Evolutionary conservation across 345 rosid species (phyloP).

Genomic region (Eutrema yunnanense): DNA sequence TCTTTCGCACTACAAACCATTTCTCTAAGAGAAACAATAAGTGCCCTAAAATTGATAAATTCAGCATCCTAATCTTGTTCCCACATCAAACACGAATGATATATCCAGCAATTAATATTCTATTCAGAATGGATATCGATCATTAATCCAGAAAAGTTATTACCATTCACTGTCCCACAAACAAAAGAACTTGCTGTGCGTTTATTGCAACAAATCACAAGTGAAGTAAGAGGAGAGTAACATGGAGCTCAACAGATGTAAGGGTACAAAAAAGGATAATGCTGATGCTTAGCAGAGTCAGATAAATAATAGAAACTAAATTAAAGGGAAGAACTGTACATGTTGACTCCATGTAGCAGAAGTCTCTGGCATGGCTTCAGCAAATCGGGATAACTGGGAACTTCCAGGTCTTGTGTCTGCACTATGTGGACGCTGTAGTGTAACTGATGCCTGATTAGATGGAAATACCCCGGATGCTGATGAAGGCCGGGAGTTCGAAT

Average conservation of each 20-base stretch:
- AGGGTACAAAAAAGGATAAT: not conserved
- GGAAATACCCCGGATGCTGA: slow-evolving; percentile 87
- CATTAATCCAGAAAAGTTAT: not conserved
- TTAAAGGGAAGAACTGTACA: slow-evolving; percentile 33
- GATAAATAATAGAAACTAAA: not conserved
- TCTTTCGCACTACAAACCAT: not conserved
- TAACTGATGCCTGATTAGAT: slow-evolving; percentile 60
- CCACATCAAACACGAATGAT: not conserved
- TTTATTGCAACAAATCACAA: slow-evolving; percentile 3
- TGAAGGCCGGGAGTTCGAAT: slow-evolving; percentile 85
- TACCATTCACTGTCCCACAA: not conserved
- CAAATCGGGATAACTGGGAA: slow-evolving; percentile 97
- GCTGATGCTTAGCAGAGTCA: not conserved
- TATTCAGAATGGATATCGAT: not conserved
- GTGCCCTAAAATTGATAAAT: not conserved
- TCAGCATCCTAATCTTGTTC: not conserved
- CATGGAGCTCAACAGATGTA: slow-evolving; percentile 6
- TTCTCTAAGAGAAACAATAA: slow-evolving; percentile 2
- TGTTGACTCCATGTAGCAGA: slow-evolving; percentile 53
- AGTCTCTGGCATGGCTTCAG: slow-evolving; percentile 67
- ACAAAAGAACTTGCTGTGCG: not conserved
- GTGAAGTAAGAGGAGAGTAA: not conserved
- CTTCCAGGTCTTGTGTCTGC: slow-evolving; percentile 99
- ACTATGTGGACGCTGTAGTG: slow-evolving; percentile 84
- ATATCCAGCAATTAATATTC: not conserved